A percentile compares a stretch with the other conserved stretches of the same genome.
These are phyloP conservation scores for Venturia pyrina DNA, from an alignment of 2,329 filamentous ascomycete genomes.

Conservation along the genomic window DNA sequence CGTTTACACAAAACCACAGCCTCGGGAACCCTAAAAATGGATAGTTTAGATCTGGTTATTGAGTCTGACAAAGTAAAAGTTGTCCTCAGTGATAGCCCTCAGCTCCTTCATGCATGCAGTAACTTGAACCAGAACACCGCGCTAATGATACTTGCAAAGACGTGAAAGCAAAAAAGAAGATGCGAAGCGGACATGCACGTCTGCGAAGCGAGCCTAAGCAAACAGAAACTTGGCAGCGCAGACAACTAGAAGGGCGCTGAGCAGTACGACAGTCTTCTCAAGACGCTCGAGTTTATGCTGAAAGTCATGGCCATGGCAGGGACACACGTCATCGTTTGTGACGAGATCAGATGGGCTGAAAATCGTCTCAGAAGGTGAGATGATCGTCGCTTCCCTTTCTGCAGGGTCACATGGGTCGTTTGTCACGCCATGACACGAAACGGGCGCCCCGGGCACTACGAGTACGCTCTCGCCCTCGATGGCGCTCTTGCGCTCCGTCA, in stretches of 20 bases:
- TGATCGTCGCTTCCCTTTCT: neutral
- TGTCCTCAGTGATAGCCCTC: neutral
- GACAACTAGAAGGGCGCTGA: neutral
- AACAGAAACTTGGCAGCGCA: neutral
- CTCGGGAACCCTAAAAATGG: too few relatives aligned
- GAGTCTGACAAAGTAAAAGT: neutral
- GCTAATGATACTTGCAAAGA: neutral
- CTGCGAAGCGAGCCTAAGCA: neutral
- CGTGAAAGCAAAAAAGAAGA: neutral
- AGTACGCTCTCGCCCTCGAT: neutral
- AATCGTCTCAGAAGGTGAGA: neutral
- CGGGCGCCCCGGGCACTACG: neutral
- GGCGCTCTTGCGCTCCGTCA: slow-evolving; percentile 20
- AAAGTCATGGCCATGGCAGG: neutral
- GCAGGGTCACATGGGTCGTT: neutral
- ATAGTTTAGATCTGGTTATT: too few relatives aligned
- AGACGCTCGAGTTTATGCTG: neutral
- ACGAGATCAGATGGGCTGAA: neutral
- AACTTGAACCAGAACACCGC: neutral
- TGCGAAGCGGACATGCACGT: neutral
- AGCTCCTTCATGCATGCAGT: neutral
- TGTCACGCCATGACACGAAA: neutral
- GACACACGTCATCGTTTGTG: neutral
- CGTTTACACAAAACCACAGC: too few relatives aligned
- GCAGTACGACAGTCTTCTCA: neutral